Percentiles rank a stretch among this genome's conserved stretches.
phyloP scores from a whole-genome alignment of 352 stramenopile genomes.

The Phytophthora fragariaefolia region DNA sequence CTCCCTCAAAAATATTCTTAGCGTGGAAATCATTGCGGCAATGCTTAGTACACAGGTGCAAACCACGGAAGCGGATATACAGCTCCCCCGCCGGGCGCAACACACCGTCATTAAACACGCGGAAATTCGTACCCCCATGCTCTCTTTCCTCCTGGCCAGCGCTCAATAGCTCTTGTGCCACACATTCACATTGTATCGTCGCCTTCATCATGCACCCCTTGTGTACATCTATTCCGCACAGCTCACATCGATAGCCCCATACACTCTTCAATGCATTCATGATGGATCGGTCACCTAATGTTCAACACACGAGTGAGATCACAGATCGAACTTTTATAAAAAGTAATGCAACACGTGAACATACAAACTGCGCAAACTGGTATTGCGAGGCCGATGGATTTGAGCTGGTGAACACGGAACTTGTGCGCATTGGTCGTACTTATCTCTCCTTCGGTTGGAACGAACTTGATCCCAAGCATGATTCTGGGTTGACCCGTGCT shows the following conservation, averaged over 20 bases:
- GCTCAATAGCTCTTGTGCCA: slow-evolving; percentile 35
- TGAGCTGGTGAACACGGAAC: slow-evolving; percentile 88
- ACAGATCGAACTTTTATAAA: neutral
- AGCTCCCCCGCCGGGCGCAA: slow-evolving; percentile 56
- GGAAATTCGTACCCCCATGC: slow-evolving; percentile 46
- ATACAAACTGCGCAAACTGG: slow-evolving; percentile 79
- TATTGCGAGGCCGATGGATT: slow-evolving; percentile 85
- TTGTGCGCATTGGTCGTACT: slow-evolving; percentile 77
- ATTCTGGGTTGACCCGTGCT: slow-evolving; percentile 65
- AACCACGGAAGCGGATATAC: slow-evolving; percentile 78
- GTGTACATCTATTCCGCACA: slow-evolving; percentile 83
- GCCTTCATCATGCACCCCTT: slow-evolving; percentile 91
- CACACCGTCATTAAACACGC: slow-evolving; percentile 55
- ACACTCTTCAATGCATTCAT: slow-evolving; percentile 80
- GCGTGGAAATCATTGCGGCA: slow-evolving; percentile 78
- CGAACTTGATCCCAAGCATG: slow-evolving; percentile 81
- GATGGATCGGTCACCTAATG: slow-evolving; percentile 77
- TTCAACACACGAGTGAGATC: slow-evolving; percentile 15
- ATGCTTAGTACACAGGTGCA: slow-evolving; percentile 88
- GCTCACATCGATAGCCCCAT: slow-evolving; percentile 88
- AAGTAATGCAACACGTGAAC: too few species aligned
- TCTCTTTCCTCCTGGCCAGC: slow-evolving; percentile 35
- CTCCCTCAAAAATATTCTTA: slow-evolving; percentile 89
- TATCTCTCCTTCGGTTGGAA: slow-evolving; percentile 67
- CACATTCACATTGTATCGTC: slow-evolving; percentile 79